Conservation (phyloP, 2,329 filamentous ascomycete genomes). For the Fusarium pininemorale region DNA sequence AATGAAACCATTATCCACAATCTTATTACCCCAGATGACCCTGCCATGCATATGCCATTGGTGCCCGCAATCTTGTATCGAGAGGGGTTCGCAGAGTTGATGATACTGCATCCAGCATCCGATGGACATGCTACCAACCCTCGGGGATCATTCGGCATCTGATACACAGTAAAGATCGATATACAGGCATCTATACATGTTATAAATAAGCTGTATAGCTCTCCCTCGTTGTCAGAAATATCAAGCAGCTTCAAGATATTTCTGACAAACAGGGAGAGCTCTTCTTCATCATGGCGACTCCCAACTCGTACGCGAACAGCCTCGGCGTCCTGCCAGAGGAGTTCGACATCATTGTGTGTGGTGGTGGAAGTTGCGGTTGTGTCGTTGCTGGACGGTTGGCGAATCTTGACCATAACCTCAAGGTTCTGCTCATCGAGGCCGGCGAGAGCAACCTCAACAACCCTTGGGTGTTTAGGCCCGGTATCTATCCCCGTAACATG, state of each 20-base stretch:
- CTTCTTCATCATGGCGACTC: constrained; percentile 29
- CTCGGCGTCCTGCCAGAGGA: constrained; percentile 68
- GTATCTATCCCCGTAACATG: constrained; percentile 82
- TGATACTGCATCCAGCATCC: constrained; percentile 24
- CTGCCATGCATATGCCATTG: constrained; percentile 27
- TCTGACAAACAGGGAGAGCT: no score
- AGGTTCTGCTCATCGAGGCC: constrained; percentile 74
- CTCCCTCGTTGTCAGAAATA: neutral
- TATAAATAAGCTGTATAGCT: constrained; percentile 21
- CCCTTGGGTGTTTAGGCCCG: constrained; percentile 79
- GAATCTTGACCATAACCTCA: constrained; percentile 79
- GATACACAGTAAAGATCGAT: constrained; percentile 1
- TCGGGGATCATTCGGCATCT: constrained; percentile 39
- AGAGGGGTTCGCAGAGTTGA: constrained; percentile 31
- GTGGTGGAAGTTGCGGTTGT: constrained; percentile 74
- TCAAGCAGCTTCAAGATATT: neutral
- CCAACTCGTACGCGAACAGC: constrained; percentile 29
- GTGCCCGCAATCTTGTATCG: constrained; percentile 36
- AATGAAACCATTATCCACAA: constrained; percentile 33
- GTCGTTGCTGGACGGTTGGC: constrained; percentile 72
- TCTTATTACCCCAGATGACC: constrained; percentile 26
- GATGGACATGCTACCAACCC: constrained; percentile 14
- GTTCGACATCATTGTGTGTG: constrained; percentile 83
- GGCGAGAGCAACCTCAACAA: constrained; percentile 81
- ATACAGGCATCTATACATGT: neutral